Percentiles rank a stretch among this genome's conserved stretches.
Evolutionary conservation across 1,139 yeast genomes (phyloP).

Genomic region (Chernovozyma aurita): DNA sequence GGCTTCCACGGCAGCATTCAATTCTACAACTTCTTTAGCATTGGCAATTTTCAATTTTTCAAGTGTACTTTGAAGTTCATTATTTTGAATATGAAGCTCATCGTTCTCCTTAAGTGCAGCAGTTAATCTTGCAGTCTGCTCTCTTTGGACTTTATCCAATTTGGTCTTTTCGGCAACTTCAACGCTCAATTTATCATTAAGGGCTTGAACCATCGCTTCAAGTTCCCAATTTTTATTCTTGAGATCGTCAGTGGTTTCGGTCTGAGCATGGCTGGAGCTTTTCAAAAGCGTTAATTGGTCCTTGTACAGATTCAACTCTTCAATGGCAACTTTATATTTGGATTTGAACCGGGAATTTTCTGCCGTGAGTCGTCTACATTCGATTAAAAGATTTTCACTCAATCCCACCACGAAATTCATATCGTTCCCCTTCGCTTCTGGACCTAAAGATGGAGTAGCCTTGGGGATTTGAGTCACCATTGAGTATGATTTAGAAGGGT

Average conservation of each 20-base stretch:
- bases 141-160: constrained; percentile 24
- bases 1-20: constrained; percentile 48
- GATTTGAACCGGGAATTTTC: constrained; percentile 55
- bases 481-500: constrained; percentile 13
- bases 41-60: constrained; percentile 29
- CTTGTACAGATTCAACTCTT: constrained; percentile 34
- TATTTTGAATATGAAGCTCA: constrained; percentile 38
- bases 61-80: constrained; percentile 33
- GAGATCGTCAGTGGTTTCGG: constrained; percentile 40
- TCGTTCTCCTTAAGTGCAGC: constrained; percentile 45
- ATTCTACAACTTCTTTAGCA: constrained; percentile 38
- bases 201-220: constrained; percentile 51
- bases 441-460: constrained; percentile 34
- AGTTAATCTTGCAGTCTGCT: constrained; percentile 28
- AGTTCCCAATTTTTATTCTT: constrained; percentile 80
- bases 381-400: constrained; percentile 72
- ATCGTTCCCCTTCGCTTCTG: constrained; percentile 54
- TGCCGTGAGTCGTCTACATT: constrained; percentile 73
- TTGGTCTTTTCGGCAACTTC: constrained; percentile 28
- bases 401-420: constrained; percentile 79
- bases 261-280: constrained; percentile 27
- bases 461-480: constrained; percentile 12
- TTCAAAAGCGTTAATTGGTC: constrained; percentile 34
- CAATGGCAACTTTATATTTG: constrained; percentile 37
- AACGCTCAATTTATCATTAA: constrained; percentile 41